These are phyloP conservation scores for Ceratobasidium sp. DNA, from an alignment of 1,284 basidiomycete species.

Conservation along the genomic window DNA sequence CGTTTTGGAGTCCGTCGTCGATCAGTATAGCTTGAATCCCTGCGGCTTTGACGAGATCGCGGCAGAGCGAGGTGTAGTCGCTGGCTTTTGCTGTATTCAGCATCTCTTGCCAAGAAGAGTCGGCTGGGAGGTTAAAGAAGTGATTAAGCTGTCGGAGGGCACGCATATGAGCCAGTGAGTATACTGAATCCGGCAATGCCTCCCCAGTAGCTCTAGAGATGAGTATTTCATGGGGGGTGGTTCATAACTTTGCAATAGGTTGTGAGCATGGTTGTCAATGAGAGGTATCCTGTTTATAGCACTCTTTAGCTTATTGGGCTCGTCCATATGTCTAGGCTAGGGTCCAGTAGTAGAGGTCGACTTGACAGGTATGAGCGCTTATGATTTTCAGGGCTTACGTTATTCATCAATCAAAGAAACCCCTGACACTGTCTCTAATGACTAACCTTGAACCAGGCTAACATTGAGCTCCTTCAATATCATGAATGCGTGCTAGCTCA, in stretches of 20 bases:
- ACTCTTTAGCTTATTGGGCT: neutral
- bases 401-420: no score
- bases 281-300: constrained; percentile 55
- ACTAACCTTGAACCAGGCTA: no score
- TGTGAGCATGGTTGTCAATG: constrained; percentile 84
- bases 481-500: no score
- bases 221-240: constrained; percentile 72
- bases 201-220: constrained; percentile 72
- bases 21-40: constrained; percentile 75
- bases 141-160: constrained; percentile 68
- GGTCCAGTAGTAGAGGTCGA: no score
- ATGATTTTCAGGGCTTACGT: no score
- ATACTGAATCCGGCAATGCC: constrained; percentile 67
- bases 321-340: no score
- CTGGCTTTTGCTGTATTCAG: constrained; percentile 62
- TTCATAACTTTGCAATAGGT: constrained; percentile 66
- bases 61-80: constrained; percentile 70
- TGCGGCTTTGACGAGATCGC: constrained; percentile 65
- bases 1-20: constrained; percentile 75
- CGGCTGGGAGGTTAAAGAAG: constrained; percentile 57
- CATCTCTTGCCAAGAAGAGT: constrained; percentile 68
- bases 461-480: no score
- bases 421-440: no score
- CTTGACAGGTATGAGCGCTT: no score
- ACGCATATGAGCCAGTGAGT: constrained; percentile 72